phyloP scores from a whole-genome alignment of 371 early-diverging fungal genomes.

The Mucor saturninus region DNA sequence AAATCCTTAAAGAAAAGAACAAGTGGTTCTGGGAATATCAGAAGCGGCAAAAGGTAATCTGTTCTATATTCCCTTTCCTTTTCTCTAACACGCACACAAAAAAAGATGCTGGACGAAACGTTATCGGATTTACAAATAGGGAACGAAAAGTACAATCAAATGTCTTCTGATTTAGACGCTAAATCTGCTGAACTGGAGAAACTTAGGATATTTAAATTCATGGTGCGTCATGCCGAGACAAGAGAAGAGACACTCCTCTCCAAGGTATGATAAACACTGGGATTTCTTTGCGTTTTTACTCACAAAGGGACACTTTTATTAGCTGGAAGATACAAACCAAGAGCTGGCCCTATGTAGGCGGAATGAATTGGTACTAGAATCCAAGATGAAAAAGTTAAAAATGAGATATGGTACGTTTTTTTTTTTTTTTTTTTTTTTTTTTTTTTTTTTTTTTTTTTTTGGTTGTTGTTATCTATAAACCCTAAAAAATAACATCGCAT shows the following conservation, averaged over 20 bases:
- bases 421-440: not conserved
- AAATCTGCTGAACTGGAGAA: conserved; percentile 38
- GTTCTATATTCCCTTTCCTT: too few relatives aligned
- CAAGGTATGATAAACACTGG: conserved; percentile 25
- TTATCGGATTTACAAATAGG: conserved; percentile 36
- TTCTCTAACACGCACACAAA: not conserved
- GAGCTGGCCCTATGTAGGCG: conserved; percentile 36
- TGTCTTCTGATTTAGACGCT: conserved; percentile 25
- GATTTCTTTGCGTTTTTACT: not conserved
- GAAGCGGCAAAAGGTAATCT: conserved; percentile 40
- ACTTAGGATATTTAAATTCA: conserved; percentile 28
- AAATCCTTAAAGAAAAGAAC: conserved; percentile 33
- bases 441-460: not conserved
- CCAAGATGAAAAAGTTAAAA: conserved; percentile 38
- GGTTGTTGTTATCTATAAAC: not conserved
- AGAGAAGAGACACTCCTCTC: conserved; percentile 35
- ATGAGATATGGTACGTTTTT: conserved; percentile 32
- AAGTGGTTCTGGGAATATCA: conserved; percentile 39
- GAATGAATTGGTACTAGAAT: conserved; percentile 40
- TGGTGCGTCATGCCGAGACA: conserved; percentile 33
- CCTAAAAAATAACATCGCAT: too few relatives aligned
- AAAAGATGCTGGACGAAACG: conserved; percentile 39
- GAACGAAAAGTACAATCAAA: conserved; percentile 32
- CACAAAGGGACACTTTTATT: not conserved
- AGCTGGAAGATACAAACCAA: conserved; percentile 51